Evolutionary conservation across 805 yeast genomes (phyloP).

Genomic region (Grigorovia jiainica): DNA sequence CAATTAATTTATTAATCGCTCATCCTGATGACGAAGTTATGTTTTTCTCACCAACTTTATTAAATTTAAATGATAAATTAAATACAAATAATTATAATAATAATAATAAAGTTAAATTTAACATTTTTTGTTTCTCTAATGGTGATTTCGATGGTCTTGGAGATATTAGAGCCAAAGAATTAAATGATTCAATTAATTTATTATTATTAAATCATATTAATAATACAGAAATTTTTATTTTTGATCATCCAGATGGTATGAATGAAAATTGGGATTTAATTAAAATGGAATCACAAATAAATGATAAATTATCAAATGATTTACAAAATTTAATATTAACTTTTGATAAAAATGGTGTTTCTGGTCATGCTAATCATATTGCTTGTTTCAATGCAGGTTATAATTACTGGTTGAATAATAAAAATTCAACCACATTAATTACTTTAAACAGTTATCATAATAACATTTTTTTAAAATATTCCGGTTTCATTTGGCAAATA

Average conservation of each 20-base stretch:
- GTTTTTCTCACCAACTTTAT: constrained; percentile 74
- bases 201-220: constrained; percentile 10
- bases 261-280: constrained; percentile 49
- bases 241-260: constrained; percentile 61
- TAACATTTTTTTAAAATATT: constrained; percentile 17
- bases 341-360: constrained; percentile 76
- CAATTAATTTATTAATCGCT: constrained; percentile 47
- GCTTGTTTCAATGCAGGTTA: constrained; percentile 47
- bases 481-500: constrained; percentile 14
- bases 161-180: constrained; percentile 46
- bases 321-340: constrained; percentile 40
- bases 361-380: constrained; percentile 80
- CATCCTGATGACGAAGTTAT: constrained; percentile 99
- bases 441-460: constrained; percentile 4
- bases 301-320: constrained; percentile 2
- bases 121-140: constrained; percentile 59
- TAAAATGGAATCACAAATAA: constrained; percentile 13
- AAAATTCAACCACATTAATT: not conserved
- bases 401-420: constrained; percentile 3
- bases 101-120: constrained; percentile 25
- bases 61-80: constrained; percentile 15
- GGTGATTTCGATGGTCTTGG: constrained; percentile 81
- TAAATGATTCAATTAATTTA: constrained; percentile 27
- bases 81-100: too few relatives aligned
- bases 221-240: constrained; percentile 14